Base-by-base conservation (phyloP, 2,329 filamentous ascomycete species). In the Neofusicoccum sp. region DNA sequence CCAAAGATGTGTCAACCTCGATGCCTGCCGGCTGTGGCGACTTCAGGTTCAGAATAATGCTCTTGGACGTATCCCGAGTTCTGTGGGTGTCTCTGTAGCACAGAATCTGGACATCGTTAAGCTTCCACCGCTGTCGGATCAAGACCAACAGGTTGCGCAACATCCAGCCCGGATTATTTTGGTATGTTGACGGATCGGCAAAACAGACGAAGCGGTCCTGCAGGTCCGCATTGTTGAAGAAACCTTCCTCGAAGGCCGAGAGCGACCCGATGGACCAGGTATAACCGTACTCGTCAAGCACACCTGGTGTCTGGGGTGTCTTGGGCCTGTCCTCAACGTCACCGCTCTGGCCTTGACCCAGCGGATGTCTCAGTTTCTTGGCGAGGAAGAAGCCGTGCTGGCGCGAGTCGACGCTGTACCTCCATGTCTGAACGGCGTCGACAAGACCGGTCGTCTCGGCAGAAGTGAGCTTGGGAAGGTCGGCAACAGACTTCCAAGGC, bases 331-430 rank as follows among this genome's bases (percentile, higher is more conserved):
- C 49, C 5, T 60, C 31, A 4, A 72, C 68, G 2, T 74, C 73
- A 12, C 11, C 20, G 11, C n/a, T 26, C n/a, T 43, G 36, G 33
- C 16, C 16, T 4, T 56, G 36, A 8, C 51, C 38, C n/a, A 38
- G n/a, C 5, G 9, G 5, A 6, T 61, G 54, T 1, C 80, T 81
- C 28, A 88, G 78, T 68, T 88, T 90, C 76, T 96, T 96, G 6
- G 88, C 93, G n/a, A 99, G 79, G 74, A 99, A 99, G 77, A 98
- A 99, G 8, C 95, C 95, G 72, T 93, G 88, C 75, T 99, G 91
- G 53, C 91, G 85, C 36, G 84, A 82, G 73, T 98, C 93, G 14
- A 89, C 87, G 33, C 84, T 83, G 69, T 93, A 95, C 63, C 87
- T 86, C 92, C 93, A 99, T 1, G 91, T 95, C 64, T 93, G 89